Base-by-base conservation (phyloP, 2,329 filamentous ascomycete genomes). In the Cladosporium velox region DNA sequence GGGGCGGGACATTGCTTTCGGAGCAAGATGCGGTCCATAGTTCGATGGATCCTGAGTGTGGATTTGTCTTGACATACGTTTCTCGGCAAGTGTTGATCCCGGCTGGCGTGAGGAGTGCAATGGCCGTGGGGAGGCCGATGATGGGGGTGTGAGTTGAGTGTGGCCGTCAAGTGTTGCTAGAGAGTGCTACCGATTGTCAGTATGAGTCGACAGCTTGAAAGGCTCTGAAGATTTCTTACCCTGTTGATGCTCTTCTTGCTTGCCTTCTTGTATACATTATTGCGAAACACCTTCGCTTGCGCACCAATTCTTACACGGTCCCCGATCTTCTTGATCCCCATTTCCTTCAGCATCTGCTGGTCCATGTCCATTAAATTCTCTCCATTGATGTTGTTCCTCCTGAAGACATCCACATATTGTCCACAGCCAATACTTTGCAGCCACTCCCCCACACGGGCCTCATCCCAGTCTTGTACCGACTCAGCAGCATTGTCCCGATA, bases 321-420 rank as follows among this genome's bases (percentile, higher is more conserved):
- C 70, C 95, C 95, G 70, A 99, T 91, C 80, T 98, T 99, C 72
- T 97, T 96, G 72, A 99, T 94, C 52, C 95, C 95, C 88, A 99
- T 96, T 78, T 99, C 95, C 79, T 97, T 96, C 69, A 99, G 85
- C 49, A 96, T 92, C 65, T 93, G 90, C 83, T 97, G 96, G 79
- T 99, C 95, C 85, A 97, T 94, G 80, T 99, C 95, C 72, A 99
- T 85, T 54, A 99, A 84, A 76, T 96, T 97, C 81, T 97, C 93
- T 74, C 95, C 95, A 76, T 95, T 99, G 82, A 99, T 97, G 79
- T 98, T 92, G 78, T 99, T 97, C 76, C 85, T 81, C 89, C 80
- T 91, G 79, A 97, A 97, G 30, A 97, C 80, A 74, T 91, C 89
- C 77, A 97, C 93, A 79, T 99, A 98, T 76, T 98, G 93, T 72